Evolutionary conservation across 2,329 filamentous ascomycete species (phyloP), one percentile per base, ranked within the genome.

Genomic region (Aspergillus proliferans): DNA sequence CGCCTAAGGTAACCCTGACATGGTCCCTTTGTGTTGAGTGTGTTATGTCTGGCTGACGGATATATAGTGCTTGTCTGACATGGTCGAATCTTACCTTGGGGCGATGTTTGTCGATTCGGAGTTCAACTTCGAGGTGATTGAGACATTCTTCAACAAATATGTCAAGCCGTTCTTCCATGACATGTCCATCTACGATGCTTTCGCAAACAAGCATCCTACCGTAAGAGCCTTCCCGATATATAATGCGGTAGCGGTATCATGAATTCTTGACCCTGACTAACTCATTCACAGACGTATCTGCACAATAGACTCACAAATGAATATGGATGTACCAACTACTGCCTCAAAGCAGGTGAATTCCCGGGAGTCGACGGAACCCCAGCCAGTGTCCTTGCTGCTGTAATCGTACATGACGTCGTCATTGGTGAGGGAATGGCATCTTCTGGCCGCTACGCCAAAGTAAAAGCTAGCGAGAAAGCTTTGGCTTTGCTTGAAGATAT

Each of bases 41-140:
- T 15, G 15, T 43, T 50, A 42, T 53, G 12, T 6, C 40, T 52
- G 10, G 50, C 12, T 5, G 1, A 15, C 33, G 12, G 22, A 26
- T 33, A 73, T 28, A 71, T 47, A 76, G 71, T 83, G 79, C 47
- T 80, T 97, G 5, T 82, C 91, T 0, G 93, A 98, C 66, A 81
- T 95, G 34, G 76, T 97, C 3, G 93, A 98, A 74, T 83, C 92
- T 0, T 93, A 90, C 59, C 73, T 96, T 2, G 93, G 90, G 1
- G 92, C 92, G 18, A 77, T 96, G 19, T 97, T 97, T 64, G 86
- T 98, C 9, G 93, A 98, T 68, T 86, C 88, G 0, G 75, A 78
- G 42, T 97, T 92, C 70, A 73, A 93, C 62, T 96, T 86, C 67
- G 66, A 67, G 10, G 76, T 83, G 15, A 86, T 97, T 1, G 81